Base-by-base conservation (phyloP, 352 stramenopile species). In the Phytophthora cactorum region DNA sequence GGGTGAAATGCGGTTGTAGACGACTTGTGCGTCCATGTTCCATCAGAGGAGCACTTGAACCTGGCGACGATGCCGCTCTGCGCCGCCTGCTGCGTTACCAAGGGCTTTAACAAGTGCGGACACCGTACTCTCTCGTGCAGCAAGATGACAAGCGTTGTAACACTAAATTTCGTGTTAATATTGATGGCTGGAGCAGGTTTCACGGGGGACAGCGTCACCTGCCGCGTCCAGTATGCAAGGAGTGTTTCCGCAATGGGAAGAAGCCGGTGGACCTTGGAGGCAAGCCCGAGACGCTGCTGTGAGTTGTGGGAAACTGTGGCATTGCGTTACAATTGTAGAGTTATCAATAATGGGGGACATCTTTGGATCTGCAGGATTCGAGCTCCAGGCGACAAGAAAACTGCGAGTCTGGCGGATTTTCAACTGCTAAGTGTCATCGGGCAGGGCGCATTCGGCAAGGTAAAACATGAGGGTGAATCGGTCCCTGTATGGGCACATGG, bases 401-500 rank as follows among this genome's bases (percentile, higher is more conserved):
- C 68, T 5, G 78, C 88, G 27, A 83, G 72, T 17, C 82, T 98
- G 11, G 91, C 96, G 28, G 97, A 99, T 78, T 99, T 99, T 77
- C 81, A 98, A 63, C 73, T 99, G 29, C 80, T 99, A 17, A 98
- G 92, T 55, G 95, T 99, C n/a, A 98, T 99, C 46, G 86, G 86
- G 5, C 86, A 93, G 63, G 86, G 86, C 17, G 82, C 86, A n/a
- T 93, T 93, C 44, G 86, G 83, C 38, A 89, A 87, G 75, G 81
- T 86, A 14, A 55, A 39, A 2, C 3, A 25, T 2, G 5, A 22
- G 15, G 0, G 3, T n/a, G 11, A 9, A 46, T 39, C 3, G 2
- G 34, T 2, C 36, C 27, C 0, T 36, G 22, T 15, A 39, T 59
- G 14, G n/a, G 14, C 5, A 10, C 47, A 43, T 32, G 11, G 7